Evolutionary conservation across 2,329 filamentous ascomycete species (phyloP), one percentile per base, ranked within the genome.

Genomic region (Chaetomium sp.): DNA sequence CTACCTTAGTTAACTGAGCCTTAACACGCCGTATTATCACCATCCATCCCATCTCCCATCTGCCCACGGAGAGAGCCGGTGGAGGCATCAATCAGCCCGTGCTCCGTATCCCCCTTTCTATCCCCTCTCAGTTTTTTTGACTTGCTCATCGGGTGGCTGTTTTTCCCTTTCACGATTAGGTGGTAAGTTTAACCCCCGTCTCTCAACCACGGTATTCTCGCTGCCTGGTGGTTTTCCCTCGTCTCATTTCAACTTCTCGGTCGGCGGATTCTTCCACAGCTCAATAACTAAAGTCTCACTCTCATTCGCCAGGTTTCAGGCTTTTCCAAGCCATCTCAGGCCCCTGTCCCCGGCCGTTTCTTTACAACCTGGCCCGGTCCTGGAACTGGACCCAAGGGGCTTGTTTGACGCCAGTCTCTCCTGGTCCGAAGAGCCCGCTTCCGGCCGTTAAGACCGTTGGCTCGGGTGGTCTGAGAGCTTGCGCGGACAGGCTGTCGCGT

Each of bases 341-440:
- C 38, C 38, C 38, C 38, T 42, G 38, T 29, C 38, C 38, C 38
- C 4, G 38, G 38, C 38, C 38, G n/a, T 16, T 16, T 16, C 38
- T 42, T 42, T 19, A 55, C 33, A 55, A 33, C 29, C 19, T 33
- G 50, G 51, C 62, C 65, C 54, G 64, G 57, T 50, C 57, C 60
- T 47, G 33, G 49, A 38, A 42, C 16, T 42, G 16, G 16, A 42
- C 38, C 38, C 38, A 42, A 60, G 49, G 55, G 50, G 31, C 16
- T 47, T 59, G 61, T 62, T 61, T 66, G 65, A 66, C 57, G 42
- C 62, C 51, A 57, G 60, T 60, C 42, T 60, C 47, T 57, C 13
- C 51, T 29, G 31, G 35, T 51, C 45, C 4, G 56, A 19, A 54
- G n/a, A 29, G 27, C 29, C 45, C 53, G 23, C 62, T 64, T 64